Percentiles rank a stretch among this genome's conserved stretches.
Evolutionary conservation across 495 filamentous ascomycete species (phyloP).

Genomic region (Daldinia decipiens): DNA sequence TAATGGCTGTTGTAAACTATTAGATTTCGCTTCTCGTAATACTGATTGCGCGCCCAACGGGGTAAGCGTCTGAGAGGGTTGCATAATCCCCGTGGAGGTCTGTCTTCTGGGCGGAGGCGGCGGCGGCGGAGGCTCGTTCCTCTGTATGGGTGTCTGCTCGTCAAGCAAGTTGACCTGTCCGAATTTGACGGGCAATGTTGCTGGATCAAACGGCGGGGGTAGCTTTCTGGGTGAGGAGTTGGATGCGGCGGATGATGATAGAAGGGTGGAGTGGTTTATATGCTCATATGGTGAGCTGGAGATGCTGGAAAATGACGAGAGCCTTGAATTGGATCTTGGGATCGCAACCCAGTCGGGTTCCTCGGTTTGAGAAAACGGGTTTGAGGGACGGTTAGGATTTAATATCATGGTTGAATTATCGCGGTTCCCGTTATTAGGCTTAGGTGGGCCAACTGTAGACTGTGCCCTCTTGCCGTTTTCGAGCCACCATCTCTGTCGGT

Average conservation of each 20-base stretch:
- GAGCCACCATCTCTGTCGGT: slow-evolving; percentile 93
- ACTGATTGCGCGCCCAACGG: slow-evolving; percentile 16
- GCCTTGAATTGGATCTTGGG: slow-evolving; percentile 57
- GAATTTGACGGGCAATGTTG: slow-evolving; percentile 53
- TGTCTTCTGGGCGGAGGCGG: slow-evolving; percentile 62
- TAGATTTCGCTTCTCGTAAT: slow-evolving; percentile 16
- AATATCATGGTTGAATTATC: slow-evolving; percentile 60
- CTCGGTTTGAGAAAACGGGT: slow-evolving; percentile 77
- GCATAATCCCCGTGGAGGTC: slow-evolving; percentile 36
- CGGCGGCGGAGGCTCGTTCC: slow-evolving; percentile 55
- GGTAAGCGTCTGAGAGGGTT: slow-evolving; percentile 34
- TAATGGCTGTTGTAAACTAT: slow-evolving; percentile 18
- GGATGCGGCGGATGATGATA: slow-evolving; percentile 54
- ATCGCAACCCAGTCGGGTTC: slow-evolving; percentile 84
- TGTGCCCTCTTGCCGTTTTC: slow-evolving; percentile 83
- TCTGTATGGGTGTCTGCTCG: slow-evolving; percentile 43
- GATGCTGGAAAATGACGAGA: slow-evolving; percentile 56
- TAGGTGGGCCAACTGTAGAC: slow-evolving; percentile 73
- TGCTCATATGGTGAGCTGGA: slow-evolving; percentile 60
- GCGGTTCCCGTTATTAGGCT: slow-evolving; percentile 52
- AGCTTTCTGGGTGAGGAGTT: slow-evolving; percentile 58
- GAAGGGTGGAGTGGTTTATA: slow-evolving; percentile 57
- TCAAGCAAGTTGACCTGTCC: slow-evolving; percentile 51
- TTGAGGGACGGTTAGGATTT: slow-evolving; percentile 78
- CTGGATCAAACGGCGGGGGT: slow-evolving; percentile 65